Conservation (phyloP, 139 green algal species). For the Raphidocelis subcapitata region DNA sequence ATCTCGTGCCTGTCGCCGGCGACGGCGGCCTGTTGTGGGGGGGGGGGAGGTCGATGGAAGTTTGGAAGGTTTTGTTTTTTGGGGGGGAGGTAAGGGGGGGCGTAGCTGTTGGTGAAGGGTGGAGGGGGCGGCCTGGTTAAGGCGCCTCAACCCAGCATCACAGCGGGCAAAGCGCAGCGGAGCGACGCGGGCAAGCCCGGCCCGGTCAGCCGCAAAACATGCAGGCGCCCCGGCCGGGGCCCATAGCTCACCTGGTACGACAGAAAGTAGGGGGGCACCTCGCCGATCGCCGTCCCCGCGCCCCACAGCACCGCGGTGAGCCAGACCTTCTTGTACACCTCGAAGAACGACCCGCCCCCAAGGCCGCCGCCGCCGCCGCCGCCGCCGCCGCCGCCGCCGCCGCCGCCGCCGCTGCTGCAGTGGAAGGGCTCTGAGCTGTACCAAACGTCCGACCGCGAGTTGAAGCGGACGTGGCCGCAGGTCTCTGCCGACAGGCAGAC, state of each 20-base stretch:
- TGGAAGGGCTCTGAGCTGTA: slow-evolving; percentile 72
- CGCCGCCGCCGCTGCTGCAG: slow-evolving; percentile 44
- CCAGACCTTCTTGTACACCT: slow-evolving; percentile 69
- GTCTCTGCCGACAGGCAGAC: slow-evolving; percentile 84
- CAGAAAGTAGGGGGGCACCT: slow-evolving; percentile 90
- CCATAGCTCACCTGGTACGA: slow-evolving; percentile 73
- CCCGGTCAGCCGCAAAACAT: too few relatives aligned
- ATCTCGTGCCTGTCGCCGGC: not conserved
- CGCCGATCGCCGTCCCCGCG: slow-evolving; percentile 84
- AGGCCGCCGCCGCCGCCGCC: slow-evolving; percentile 12
- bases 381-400: slow-evolving; percentile 25
- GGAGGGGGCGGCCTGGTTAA: too few relatives aligned
- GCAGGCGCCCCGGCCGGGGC: too few relatives aligned
- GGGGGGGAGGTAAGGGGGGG: too few relatives aligned
- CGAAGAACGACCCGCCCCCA: slow-evolving; percentile 41
- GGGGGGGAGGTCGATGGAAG: not conserved
- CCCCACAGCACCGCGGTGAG: slow-evolving; percentile 81
- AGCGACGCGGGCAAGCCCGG: too few relatives aligned
- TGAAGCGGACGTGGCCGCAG: slow-evolving; percentile 79
- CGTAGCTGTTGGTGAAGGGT: not conserved
- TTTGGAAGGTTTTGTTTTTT: too few relatives aligned
- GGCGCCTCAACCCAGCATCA: too few relatives aligned
- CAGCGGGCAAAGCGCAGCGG: too few relatives aligned
- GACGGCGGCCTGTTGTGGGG: not conserved
- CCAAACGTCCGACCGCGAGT: slow-evolving; percentile 75